phyloP scores from a whole-genome alignment of 768 basidiomycete genomes.

The Gloeostereum incarnatum region DNA sequence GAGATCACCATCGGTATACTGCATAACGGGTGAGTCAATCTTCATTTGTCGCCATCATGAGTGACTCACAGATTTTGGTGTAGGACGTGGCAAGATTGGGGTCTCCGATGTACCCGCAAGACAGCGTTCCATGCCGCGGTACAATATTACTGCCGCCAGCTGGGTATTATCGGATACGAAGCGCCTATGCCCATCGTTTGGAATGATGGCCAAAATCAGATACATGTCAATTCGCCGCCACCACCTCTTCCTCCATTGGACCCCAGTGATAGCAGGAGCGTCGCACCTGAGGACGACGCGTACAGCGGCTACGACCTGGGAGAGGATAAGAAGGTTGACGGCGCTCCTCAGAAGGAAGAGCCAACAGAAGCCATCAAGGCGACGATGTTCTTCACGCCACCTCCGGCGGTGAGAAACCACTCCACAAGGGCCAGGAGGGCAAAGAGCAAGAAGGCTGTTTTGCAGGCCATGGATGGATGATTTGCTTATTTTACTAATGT shows the following conservation, averaged over 20 bases:
- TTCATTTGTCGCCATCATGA: not conserved
- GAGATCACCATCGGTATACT: constrained; percentile 61
- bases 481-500: too few relatives aligned
- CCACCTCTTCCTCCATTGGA: constrained; percentile 1
- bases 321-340: not conserved
- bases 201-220: constrained; percentile 21
- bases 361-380: constrained; percentile 14
- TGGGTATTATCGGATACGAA: constrained; percentile 54
- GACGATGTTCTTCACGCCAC: constrained; percentile 38
- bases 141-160: constrained; percentile 60
- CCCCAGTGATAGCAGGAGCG: not conserved
- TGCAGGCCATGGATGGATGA: constrained; percentile 24
- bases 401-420: constrained; percentile 22
- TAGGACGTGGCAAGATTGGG: constrained; percentile 56
- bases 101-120: constrained; percentile 45
- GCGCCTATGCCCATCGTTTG: constrained; percentile 55
- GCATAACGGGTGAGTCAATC: constrained; percentile 33
- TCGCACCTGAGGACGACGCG: not conserved
- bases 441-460: constrained; percentile 27
- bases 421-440: constrained; percentile 31
- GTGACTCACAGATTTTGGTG: constrained; percentile 5
- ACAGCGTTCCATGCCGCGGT: constrained; percentile 78
- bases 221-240: constrained; percentile 4
- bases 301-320: not conserved
- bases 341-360: constrained; percentile 2